Base-by-base conservation (phyloP, 768 basidiomycete species). In the Naematelia encephala region DNA sequence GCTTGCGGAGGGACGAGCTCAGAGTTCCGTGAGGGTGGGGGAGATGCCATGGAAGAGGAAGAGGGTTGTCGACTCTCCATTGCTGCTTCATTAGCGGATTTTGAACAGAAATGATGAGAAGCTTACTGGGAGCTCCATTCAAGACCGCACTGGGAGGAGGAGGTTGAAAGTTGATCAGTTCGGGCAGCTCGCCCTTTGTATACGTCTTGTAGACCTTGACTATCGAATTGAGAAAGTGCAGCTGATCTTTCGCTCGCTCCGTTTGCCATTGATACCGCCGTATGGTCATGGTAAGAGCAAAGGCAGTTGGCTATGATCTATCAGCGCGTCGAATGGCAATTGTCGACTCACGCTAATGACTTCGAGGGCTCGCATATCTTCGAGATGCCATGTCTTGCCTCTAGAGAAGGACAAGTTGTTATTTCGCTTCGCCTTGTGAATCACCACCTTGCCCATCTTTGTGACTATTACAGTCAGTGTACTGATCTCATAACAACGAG, bases 381-480 rank as follows among this genome's bases (percentile, higher is more conserved):
- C 76, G 50, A 98, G 78, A 60, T 80, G 83, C 96, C 96, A 99
- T 1, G 94, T 91, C 80, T 99, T 99, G 4, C 96, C 96, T 49
- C 98, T 90, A 5, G 91, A 96, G 78, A 94, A 98, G 0, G 90
- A 84, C 29, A 89, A 87, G 72, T 97, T 98, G 44, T 87, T 86
- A 74, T 99, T 98, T 64, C 90, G 80, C 79, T 98, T 98, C 1
- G 93, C 91, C 79, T 99, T 99, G 83, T 99, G 93, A 19, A 99
- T 61, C 21, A 70, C 84, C 75, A 74, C 72, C 57, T 74, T 74
- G 4, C 76, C 74, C 10, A 65, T 53, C 30, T 68, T 69, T 25
- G 63, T 74, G n/a, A 77, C 76, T 70, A 23, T 34, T 23, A 8
- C 16, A 2, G 34, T 44, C 42, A 54, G 34, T 8, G 34, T n/a